These are phyloP conservation scores for Eimeria mitis DNA, from an alignment of 169 alveolate species.

Conservation along the genomic window DNA sequence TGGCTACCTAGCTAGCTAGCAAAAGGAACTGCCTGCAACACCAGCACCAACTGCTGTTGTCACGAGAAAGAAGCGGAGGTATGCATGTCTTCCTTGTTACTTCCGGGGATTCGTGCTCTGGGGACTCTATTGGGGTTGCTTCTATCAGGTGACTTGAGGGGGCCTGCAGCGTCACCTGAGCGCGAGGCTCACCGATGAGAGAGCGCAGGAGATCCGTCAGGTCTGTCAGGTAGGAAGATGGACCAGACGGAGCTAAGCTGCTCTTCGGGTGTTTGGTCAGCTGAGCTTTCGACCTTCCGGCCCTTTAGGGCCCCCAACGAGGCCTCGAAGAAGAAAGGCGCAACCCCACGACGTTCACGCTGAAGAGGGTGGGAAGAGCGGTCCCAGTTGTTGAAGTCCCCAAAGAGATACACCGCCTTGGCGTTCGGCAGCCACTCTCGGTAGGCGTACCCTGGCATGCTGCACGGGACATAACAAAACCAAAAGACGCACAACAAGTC, in stretches of 20 bases:
- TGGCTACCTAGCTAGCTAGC: slow-evolving; percentile 13
- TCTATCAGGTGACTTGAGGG: too few species aligned
- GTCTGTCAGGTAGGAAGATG: slow-evolving; percentile 51
- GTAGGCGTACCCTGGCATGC: slow-evolving; percentile 75
- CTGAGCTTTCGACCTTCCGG: neutral
- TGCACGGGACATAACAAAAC: neutral
- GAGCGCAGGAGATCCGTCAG: slow-evolving; percentile 75
- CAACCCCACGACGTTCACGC: slow-evolving; percentile 74
- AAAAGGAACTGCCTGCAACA: neutral
- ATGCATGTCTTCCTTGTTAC: neutral
- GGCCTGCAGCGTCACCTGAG: too few species aligned
- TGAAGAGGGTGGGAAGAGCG: slow-evolving; percentile 84
- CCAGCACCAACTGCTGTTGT: neutral
- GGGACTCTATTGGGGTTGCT: too few species aligned
- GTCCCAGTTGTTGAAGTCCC: slow-evolving; percentile 88
- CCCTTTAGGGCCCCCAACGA: slow-evolving; percentile 27
- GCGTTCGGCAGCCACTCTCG: slow-evolving; percentile 87
- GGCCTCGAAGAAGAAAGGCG: slow-evolving; percentile 71
- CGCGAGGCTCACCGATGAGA: slow-evolving; percentile 66
- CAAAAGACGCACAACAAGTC: neutral
- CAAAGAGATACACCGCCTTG: slow-evolving; percentile 85
- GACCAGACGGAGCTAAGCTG: slow-evolving; percentile 71
- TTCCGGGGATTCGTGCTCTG: too few species aligned
- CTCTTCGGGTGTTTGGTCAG: neutral
- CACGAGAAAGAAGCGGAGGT: neutral